phyloP scores from a whole-genome alignment of 345 rosid genomes.

The Syzygium jambos region DNA sequence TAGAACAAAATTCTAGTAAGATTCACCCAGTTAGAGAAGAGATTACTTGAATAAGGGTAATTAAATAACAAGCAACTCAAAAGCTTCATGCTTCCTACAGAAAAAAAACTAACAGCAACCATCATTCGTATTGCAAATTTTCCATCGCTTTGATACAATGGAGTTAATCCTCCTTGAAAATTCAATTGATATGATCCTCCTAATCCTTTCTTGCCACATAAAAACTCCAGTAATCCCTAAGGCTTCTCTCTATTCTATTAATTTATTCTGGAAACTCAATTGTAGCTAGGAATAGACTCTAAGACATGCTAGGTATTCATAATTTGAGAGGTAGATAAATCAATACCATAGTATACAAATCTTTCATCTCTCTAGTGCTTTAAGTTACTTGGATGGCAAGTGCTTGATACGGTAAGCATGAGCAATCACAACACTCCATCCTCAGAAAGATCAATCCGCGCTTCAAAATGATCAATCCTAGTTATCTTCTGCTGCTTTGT shows the following conservation, averaged over 20 bases:
- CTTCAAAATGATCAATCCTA: conserved; percentile 72
- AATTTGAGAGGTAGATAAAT: not conserved
- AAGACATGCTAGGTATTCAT: not conserved
- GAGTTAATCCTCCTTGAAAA: not conserved
- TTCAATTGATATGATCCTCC: not conserved
- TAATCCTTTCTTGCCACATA: not conserved
- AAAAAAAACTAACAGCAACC: not conserved
- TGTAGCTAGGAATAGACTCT: not conserved
- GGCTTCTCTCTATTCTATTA: not conserved
- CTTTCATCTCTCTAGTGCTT: not conserved
- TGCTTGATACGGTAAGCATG: not conserved
- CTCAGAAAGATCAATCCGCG: conserved; percentile 54
- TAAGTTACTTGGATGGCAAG: not conserved
- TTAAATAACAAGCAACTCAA: not conserved
- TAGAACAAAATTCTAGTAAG: not conserved
- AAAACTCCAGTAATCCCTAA: not conserved
- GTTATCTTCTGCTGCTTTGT: conserved; percentile 22
- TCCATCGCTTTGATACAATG: not conserved
- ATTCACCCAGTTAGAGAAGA: not conserved
- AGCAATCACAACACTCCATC: not conserved
- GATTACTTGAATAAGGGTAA: not conserved
- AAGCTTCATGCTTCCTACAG: not conserved
- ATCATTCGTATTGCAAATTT: not conserved
- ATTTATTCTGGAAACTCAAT: not conserved
- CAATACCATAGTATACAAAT: not conserved